phyloP scores from a whole-genome alignment of 495 filamentous ascomycete species.

The Eremomyces bilateralis region DNA sequence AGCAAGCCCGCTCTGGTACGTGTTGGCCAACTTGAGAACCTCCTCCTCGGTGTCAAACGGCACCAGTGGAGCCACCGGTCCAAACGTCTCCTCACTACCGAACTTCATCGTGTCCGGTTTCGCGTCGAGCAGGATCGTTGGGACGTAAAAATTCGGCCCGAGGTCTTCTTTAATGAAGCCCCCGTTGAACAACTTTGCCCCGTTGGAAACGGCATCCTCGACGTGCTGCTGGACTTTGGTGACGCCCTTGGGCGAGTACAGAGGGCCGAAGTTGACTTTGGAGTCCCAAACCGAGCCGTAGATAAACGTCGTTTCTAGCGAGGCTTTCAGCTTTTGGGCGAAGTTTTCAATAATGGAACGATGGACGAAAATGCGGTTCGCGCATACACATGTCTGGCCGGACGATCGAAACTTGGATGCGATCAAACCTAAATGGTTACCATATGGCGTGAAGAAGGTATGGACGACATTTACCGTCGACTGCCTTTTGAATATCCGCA shows the following conservation, averaged over 20 bases:
- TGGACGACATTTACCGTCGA: too few relatives aligned
- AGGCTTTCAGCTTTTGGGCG: too few relatives aligned
- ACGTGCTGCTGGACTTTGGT: constrained; percentile 42
- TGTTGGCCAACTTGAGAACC: constrained; percentile 37
- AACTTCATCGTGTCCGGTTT: constrained; percentile 39
- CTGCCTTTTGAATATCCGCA: constrained; percentile 19
- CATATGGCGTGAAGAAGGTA: too few relatives aligned
- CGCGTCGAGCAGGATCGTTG: constrained; percentile 42
- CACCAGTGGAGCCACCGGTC: constrained; percentile 43
- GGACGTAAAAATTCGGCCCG: constrained; percentile 48
- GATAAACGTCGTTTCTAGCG: too few relatives aligned
- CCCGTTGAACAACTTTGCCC: constrained; percentile 35
- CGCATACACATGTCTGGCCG: constrained; percentile 22
- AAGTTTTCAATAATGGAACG: constrained; percentile 19
- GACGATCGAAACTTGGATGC: constrained; percentile 22
- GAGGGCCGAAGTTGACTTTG: constrained; percentile 33
- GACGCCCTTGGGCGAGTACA: constrained; percentile 39
- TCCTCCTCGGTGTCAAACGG: constrained; percentile 50
- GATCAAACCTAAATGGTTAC: too few relatives aligned
- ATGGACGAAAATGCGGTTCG: constrained; percentile 22
- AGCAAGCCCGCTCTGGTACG: constrained; percentile 27
- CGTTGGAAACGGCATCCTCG: constrained; percentile 37
- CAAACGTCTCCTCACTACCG: constrained; percentile 44
- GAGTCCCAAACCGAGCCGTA: too few relatives aligned
- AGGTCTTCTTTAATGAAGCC: constrained; percentile 27